These are phyloP conservation scores for Pistacia vera DNA, from an alignment of 345 rosid genomes.

Conservation along the genomic window DNA sequence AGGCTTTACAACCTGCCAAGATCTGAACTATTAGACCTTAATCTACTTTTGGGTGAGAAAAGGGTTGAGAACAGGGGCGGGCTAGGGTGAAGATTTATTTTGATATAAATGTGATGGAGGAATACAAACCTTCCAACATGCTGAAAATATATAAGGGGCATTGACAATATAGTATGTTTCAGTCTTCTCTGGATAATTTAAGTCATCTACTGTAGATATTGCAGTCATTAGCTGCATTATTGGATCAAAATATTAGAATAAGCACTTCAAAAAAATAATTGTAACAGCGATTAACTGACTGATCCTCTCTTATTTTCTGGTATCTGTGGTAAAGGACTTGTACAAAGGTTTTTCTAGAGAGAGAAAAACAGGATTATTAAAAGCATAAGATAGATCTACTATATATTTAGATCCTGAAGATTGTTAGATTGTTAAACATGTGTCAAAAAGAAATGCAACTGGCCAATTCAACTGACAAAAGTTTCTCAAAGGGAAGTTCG, in stretches of 20 bases:
- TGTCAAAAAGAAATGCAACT: background rate
- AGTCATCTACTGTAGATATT: constrained; percentile 83
- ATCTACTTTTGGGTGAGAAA: background rate
- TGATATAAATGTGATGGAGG: background rate
- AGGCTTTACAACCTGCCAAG: constrained; percentile 75
- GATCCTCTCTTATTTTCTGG: background rate
- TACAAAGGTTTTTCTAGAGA: too few species aligned
- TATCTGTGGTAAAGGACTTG: too few species aligned
- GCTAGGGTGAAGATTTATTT: background rate
- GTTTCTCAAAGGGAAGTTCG: background rate
- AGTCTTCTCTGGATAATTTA: constrained; percentile 96
- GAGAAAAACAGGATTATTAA: too few species aligned
- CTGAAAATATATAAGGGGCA: constrained; percentile 87
- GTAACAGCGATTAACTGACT: background rate
- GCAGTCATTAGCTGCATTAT: constrained; percentile 73
- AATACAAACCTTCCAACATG: constrained; percentile 82
- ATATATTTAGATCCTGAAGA: too few species aligned
- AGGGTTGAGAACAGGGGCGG: background rate
- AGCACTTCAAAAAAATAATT: background rate
- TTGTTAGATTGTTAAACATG: too few species aligned
- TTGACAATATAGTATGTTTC: constrained; percentile 87
- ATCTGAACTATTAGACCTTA: constrained; percentile 9
- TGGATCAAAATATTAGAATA: constrained; percentile 7
- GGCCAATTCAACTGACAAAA: background rate
- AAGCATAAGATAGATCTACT: too few species aligned